phyloP scores from a whole-genome alignment of 257 asterid species.

The Euphrasia confusa region DNA sequence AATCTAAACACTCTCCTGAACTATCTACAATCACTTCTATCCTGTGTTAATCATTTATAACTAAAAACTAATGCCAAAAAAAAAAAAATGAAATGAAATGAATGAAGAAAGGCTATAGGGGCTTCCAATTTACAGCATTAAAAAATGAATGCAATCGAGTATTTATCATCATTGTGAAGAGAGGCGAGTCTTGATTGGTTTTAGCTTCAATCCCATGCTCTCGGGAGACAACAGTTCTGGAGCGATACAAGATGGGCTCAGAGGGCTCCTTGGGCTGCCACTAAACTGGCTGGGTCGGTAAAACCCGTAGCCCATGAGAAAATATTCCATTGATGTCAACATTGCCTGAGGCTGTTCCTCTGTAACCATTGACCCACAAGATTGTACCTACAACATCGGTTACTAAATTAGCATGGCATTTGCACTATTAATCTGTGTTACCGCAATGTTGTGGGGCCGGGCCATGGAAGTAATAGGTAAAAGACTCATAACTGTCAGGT shows the following conservation, averaged over 20 bases:
- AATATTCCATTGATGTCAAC: constrained; percentile 73
- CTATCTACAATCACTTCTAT: constrained; percentile 40
- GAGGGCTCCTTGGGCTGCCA: constrained; percentile 82
- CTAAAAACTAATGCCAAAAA: constrained; percentile 18
- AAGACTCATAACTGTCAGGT: too few species aligned
- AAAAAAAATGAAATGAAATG: constrained; percentile 12
- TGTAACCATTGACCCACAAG: constrained; percentile 88
- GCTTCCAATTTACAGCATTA: constrained; percentile 32
- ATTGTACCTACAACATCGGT: constrained; percentile 54
- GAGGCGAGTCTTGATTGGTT: constrained; percentile 69
- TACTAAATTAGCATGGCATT: too few species aligned
- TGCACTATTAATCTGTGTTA: too few species aligned
- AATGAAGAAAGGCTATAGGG: constrained; percentile 20
- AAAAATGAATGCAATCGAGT: background rate
- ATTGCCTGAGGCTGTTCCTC: constrained; percentile 97
- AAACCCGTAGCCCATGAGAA: constrained; percentile 26
- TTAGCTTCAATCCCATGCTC: constrained; percentile 87
- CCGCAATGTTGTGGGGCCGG: too few species aligned
- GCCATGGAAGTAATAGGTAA: too few species aligned
- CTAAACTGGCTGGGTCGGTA: constrained; percentile 49
- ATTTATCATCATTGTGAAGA: constrained; percentile 25
- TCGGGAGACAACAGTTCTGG: constrained; percentile 86
- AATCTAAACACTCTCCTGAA: constrained; percentile 33
- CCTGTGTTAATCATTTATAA: constrained; percentile 24
- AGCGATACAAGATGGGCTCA: constrained; percentile 71